Percentiles rank a stretch among this genome's conserved stretches.
Evolutionary conservation across 305 asterid species (phyloP).

Genomic region (Rubia peregrina): DNA sequence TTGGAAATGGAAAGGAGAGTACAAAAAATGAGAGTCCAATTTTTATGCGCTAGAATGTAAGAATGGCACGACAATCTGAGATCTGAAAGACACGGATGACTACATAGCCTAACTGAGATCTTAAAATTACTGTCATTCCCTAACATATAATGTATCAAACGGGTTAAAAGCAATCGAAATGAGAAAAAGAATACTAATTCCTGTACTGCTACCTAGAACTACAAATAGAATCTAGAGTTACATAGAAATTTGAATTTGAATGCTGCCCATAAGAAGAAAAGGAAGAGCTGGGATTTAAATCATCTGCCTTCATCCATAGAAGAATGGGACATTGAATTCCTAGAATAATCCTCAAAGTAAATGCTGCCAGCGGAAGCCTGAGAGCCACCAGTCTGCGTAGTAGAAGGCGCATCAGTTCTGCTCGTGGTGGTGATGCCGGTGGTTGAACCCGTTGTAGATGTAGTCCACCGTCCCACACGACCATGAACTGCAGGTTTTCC

Average conservation of each 20-base stretch:
- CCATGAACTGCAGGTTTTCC: slow-evolving; percentile 73
- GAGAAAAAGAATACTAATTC: background rate
- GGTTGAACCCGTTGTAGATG: slow-evolving; percentile 40
- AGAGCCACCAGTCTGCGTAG: slow-evolving; percentile 31
- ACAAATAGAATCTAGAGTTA: background rate
- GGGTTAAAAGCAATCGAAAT: background rate
- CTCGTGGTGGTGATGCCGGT: slow-evolving; percentile 44
- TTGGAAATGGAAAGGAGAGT: too few species aligned
- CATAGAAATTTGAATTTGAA: background rate
- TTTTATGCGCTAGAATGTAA: background rate
- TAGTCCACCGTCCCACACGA: slow-evolving; percentile 44
- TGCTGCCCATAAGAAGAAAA: background rate
- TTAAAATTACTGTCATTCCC: background rate
- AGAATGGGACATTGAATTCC: slow-evolving; percentile 72
- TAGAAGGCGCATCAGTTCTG: slow-evolving; percentile 29
- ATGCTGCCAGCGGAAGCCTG: slow-evolving; percentile 31
- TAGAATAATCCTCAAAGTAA: slow-evolving; percentile 48
- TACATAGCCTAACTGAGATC: background rate
- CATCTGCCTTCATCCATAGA: slow-evolving; percentile 72
- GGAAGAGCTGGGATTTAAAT: slow-evolving; percentile 4
- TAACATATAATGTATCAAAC: background rate
- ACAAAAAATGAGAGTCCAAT: too few species aligned
- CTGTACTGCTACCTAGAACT: background rate
- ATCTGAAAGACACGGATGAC: too few species aligned
- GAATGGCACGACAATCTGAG: too few species aligned